A percentile compares a stretch with the other conserved stretches of the same genome.
Evolutionary conservation across 805 yeast genomes (phyloP).

Genomic region (Kuraishia ogatae): DNA sequence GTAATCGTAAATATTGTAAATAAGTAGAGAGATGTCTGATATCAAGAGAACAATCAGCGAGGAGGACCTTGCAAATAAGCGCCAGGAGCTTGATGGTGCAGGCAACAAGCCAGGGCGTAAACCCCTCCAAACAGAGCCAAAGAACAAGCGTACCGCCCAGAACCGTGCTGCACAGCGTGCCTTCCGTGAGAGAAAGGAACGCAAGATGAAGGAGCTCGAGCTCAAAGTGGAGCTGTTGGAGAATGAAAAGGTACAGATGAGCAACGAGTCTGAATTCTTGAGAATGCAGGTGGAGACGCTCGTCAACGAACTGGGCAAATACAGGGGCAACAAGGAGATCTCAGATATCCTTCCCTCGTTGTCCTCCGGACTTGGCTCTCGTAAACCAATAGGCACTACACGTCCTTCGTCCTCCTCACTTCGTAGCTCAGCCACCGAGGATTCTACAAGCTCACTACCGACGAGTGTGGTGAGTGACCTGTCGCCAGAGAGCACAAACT

Average conservation of each 20-base stretch:
- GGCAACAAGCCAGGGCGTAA: constrained; percentile 67
- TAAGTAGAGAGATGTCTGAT: constrained; percentile 1
- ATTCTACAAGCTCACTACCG: not conserved
- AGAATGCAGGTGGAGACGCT: constrained; percentile 70
- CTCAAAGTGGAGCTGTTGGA: constrained; percentile 68
- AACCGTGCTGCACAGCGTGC: constrained; percentile 99
- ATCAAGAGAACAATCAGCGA: constrained; percentile 1
- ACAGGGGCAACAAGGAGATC: constrained; percentile 27
- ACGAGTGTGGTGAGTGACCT: not conserved
- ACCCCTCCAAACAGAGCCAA: constrained; percentile 64
- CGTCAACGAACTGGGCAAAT: constrained; percentile 59
- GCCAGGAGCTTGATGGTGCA: constrained; percentile 9
- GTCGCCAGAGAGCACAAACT: not conserved
- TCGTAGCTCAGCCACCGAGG: not conserved
- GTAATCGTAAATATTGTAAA: not conserved
- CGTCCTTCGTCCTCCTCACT: constrained; percentile 1
- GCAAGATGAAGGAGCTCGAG: constrained; percentile 77
- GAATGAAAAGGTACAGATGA: constrained; percentile 56
- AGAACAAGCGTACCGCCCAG: constrained; percentile 88
- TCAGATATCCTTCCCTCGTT: constrained; percentile 5
- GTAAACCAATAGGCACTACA: not conserved
- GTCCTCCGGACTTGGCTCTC: not conserved
- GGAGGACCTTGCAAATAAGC: constrained; percentile 9
- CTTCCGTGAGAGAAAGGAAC: constrained; percentile 88
- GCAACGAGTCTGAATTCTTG: constrained; percentile 64